Evolutionary conservation across 768 basidiomycete genomes (phyloP).

Genomic region (Amanita subjunquillea): DNA sequence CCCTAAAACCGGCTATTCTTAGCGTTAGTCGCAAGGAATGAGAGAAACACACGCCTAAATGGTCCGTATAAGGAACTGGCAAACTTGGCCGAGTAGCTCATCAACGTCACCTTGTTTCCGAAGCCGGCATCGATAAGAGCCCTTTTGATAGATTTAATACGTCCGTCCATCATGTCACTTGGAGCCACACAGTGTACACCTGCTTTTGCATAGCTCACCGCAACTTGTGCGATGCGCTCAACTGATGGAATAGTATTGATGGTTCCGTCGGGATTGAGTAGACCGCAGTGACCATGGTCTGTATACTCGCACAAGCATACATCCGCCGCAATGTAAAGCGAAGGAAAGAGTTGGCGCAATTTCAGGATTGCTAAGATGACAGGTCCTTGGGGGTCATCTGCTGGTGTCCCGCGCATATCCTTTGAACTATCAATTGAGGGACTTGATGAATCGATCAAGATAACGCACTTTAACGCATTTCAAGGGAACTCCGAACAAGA

Average conservation of each 20-base stretch:
- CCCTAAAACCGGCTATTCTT: constrained; percentile 33
- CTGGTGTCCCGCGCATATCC: constrained; percentile 79
- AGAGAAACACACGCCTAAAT: constrained; percentile 54
- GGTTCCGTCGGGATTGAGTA: constrained; percentile 33
- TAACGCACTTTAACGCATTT: constrained; percentile 59
- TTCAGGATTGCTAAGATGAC: constrained; percentile 88
- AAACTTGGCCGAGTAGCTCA: constrained; percentile 98
- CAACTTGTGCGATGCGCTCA: constrained; percentile 84
- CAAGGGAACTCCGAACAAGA: constrained; percentile 89
- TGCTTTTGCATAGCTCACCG: constrained; percentile 83
- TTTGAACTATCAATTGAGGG: constrained; percentile 17
- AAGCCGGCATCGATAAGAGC: constrained; percentile 73
- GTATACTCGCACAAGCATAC: constrained; percentile 99
- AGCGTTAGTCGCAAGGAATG: not conserved
- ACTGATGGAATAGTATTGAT: constrained; percentile 76
- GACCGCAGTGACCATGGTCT: constrained; percentile 93
- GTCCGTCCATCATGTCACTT: constrained; percentile 99
- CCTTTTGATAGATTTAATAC: constrained; percentile 83
- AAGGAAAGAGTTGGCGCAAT: constrained; percentile 68
- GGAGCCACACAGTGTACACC: constrained; percentile 99
- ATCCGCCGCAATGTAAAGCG: constrained; percentile 84
- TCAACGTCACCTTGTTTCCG: constrained; percentile 78
- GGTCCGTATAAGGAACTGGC: constrained; percentile 93
- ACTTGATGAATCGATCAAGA: not conserved
- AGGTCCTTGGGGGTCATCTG: constrained; percentile 84